Conservation (phyloP, 192 early-diverging fungal genomes). For the Coemansia nantahalensis region DNA sequence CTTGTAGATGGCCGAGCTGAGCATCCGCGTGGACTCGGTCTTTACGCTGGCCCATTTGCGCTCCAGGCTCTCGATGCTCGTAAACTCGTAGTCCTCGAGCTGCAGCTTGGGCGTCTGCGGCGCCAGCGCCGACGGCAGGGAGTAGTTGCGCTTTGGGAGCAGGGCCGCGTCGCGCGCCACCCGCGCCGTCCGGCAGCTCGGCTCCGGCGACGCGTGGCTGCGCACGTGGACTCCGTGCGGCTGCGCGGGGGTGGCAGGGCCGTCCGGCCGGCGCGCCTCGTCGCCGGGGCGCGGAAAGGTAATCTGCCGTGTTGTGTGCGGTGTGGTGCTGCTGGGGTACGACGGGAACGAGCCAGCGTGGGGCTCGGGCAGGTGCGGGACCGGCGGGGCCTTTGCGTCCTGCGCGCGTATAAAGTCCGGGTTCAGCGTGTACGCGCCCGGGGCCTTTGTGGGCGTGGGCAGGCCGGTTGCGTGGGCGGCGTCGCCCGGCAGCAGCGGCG, state of each 20-base stretch:
- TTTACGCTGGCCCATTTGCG: slow-evolving; percentile 45
- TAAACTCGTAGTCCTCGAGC: slow-evolving; percentile 49
- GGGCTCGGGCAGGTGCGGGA: slow-evolving; percentile 27
- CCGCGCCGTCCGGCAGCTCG: not conserved
- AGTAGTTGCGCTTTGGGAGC: slow-evolving; percentile 45
- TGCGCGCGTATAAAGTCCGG: slow-evolving; percentile 20
- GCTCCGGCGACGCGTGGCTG: too few relatives aligned
- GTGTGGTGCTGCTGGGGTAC: slow-evolving; percentile 3
- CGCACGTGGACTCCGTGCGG: too few relatives aligned
- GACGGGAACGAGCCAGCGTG: slow-evolving; percentile 12
- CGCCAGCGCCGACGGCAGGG: slow-evolving; percentile 32
- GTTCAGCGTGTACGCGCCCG: slow-evolving; percentile 29
- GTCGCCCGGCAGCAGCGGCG: not conserved
- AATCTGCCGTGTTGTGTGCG: slow-evolving; percentile 10
- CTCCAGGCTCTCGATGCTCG: slow-evolving; percentile 49
- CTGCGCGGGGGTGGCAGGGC: not conserved
- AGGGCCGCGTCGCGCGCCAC: not conserved
- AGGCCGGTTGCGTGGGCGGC: not conserved
- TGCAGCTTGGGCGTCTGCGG: slow-evolving; percentile 14
- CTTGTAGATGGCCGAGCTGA: slow-evolving; percentile 54
- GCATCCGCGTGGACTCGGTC: slow-evolving; percentile 45
- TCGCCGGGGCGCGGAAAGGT: slow-evolving; percentile 30
- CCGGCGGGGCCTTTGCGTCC: slow-evolving; percentile 31
- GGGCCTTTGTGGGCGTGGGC: slow-evolving; percentile 2
- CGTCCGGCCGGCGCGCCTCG: slow-evolving; percentile 1